Percentiles rank a stretch among this genome's conserved stretches.
Evolutionary conservation across 2,329 filamentous ascomycete genomes (phyloP).

Genomic region (Cladosporium sp.): DNA sequence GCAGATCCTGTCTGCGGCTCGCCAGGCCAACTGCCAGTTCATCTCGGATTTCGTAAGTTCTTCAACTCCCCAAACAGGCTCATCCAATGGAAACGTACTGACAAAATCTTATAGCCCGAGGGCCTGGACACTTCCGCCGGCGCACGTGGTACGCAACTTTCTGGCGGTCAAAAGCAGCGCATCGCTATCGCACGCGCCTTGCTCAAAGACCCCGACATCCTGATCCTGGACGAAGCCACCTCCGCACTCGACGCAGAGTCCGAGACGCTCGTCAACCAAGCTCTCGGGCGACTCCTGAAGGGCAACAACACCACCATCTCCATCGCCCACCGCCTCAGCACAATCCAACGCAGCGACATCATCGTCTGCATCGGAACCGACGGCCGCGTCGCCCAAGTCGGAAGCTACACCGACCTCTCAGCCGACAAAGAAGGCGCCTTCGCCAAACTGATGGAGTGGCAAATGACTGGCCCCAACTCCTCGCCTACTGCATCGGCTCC

Average conservation of each 20-base stretch:
- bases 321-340: constrained; percentile 91
- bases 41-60: constrained; percentile 78
- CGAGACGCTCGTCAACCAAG: constrained; percentile 92
- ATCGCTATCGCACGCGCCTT: constrained; percentile 94
- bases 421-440: constrained; percentile 75
- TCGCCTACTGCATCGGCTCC: constrained; percentile 14
- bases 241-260: constrained; percentile 94
- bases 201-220: constrained; percentile 91
- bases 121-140: constrained; percentile 93
- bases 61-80: constrained; percentile 7
- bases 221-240: constrained; percentile 92
- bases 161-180: constrained; percentile 93
- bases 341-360: constrained; percentile 90
- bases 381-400: constrained; percentile 85
- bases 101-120: constrained; percentile 57
- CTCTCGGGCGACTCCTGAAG: constrained; percentile 71
- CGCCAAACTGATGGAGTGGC: constrained; percentile 96
- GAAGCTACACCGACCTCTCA: constrained; percentile 73
- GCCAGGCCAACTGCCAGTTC: constrained; percentile 92
- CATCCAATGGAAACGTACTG: constrained; percentile 7
- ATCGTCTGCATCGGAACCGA: constrained; percentile 88
- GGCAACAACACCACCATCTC: constrained; percentile 95
- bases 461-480: constrained; percentile 78
- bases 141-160: constrained; percentile 85
- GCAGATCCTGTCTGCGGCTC: constrained; percentile 81